These are phyloP conservation scores for Arctostaphylos glauca DNA, from an alignment of 148 eudicot species.

Conservation along the genomic window DNA sequence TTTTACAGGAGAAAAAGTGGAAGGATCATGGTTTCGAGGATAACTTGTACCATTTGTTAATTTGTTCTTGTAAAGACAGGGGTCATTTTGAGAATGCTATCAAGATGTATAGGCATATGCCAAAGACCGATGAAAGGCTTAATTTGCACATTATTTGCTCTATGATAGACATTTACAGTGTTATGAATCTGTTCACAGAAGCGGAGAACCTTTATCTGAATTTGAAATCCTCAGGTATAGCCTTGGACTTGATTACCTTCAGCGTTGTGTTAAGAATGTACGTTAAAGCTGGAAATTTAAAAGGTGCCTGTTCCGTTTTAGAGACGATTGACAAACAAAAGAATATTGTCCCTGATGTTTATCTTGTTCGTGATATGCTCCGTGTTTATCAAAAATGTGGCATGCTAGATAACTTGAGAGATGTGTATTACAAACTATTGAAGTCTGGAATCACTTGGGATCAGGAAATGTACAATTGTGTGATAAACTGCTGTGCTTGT, in stretches of 20 bases:
- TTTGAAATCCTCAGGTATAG: conserved; percentile 50
- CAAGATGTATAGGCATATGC: conserved; percentile 59
- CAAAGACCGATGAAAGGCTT: conserved; percentile 52
- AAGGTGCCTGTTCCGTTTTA: conserved; percentile 62
- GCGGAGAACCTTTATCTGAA: conserved; percentile 61
- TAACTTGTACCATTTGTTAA: conserved; percentile 76
- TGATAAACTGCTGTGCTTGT: conserved; percentile 90
- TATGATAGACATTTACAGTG: conserved; percentile 83
- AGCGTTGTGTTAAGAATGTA: conserved; percentile 84
- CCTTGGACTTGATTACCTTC: conserved; percentile 70
- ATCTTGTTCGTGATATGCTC: conserved; percentile 81
- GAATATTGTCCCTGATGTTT: conserved; percentile 68
- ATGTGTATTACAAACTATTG: conserved; percentile 65
- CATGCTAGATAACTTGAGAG: conserved; percentile 54
- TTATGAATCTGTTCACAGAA: conserved; percentile 54
- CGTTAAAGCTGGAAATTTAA: conserved; percentile 60
- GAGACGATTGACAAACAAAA: conserved; percentile 62
- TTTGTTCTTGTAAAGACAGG: conserved; percentile 86
- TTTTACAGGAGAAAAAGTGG: conserved; percentile 66
- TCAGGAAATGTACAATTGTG: conserved; percentile 88
- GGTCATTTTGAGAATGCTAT: conserved; percentile 67
- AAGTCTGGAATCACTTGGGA: conserved; percentile 70
- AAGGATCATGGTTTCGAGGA: conserved; percentile 74
- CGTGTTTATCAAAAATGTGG: conserved; percentile 73
- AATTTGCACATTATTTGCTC: conserved; percentile 78